A percentile compares a stretch with the other conserved stretches of the same genome.
phyloP scores from a whole-genome alignment of 2,329 filamentous ascomycete species.

The Trichothecium roseum region DNA sequence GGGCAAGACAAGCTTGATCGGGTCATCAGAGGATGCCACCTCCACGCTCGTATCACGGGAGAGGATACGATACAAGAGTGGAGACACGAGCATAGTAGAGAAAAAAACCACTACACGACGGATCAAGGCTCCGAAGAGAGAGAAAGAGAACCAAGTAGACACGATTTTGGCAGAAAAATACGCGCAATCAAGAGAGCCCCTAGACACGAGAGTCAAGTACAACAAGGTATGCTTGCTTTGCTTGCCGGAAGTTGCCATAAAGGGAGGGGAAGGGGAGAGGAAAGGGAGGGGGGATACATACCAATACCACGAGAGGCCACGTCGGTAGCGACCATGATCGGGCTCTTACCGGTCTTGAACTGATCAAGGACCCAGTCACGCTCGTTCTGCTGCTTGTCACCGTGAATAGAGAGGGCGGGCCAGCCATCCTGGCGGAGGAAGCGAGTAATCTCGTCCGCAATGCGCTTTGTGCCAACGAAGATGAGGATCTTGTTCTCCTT shows the following conservation, averaged over 20 bases:
- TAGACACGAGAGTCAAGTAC: slow-evolving; percentile 90
- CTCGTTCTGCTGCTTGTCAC: slow-evolving; percentile 99
- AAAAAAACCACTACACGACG: slow-evolving; percentile 22
- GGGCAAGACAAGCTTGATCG: slow-evolving; percentile 52
- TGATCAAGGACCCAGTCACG: slow-evolving; percentile 99
- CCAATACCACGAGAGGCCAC: slow-evolving; percentile 99
- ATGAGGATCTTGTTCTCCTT: slow-evolving; percentile 92
- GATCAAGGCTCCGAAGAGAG: slow-evolving; percentile 74
- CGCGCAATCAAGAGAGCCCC: slow-evolving; percentile 80
- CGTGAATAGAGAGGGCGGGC: slow-evolving; percentile 97
- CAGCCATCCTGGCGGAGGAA: slow-evolving; percentile 97
- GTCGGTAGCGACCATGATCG: slow-evolving; percentile 99
- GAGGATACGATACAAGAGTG: slow-evolving; percentile 57
- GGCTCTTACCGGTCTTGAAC: slow-evolving; percentile 98
- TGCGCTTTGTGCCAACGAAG: slow-evolving; percentile 88
- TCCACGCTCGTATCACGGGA: slow-evolving; percentile 63
- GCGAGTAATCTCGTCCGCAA: slow-evolving; percentile 94
- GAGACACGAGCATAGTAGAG: slow-evolving; percentile 67
- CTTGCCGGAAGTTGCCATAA: slow-evolving; percentile 45
- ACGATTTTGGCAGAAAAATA: slow-evolving; percentile 46
- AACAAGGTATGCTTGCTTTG: slow-evolving; percentile 37
- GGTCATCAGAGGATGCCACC: slow-evolving; percentile 74
- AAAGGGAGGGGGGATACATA: slow-evolving; percentile 57
- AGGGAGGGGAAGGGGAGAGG: slow-evolving; percentile 21
- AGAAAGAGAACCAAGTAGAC: slow-evolving; percentile 69